Base-by-base conservation (phyloP, 2,329 filamentous ascomycete genomes). In the Coniochaeta ligniaria region DNA sequence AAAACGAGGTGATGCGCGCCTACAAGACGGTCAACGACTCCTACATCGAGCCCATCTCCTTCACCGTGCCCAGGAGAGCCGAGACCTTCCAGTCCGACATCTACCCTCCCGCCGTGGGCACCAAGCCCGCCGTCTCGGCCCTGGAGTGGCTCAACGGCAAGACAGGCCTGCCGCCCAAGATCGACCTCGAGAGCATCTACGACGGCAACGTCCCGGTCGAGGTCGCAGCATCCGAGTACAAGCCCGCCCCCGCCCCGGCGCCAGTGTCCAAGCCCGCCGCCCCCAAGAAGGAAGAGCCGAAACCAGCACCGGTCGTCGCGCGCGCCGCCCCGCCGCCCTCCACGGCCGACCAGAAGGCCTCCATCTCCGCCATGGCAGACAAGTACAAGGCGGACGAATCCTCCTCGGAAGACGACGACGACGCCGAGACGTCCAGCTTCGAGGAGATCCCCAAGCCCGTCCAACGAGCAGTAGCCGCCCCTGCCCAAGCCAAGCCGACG, bases 1-100 rank as follows among this genome's bases (percentile, higher is more conserved):
- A 98, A 66, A 98, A 98, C 73, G 95, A 99, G 74, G 85, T 97
- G 59, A 93, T 96, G 82, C 88, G 93, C 67, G 93, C 90, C 50
- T 99, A 91, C 85, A 99, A 99, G 84, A 98, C 95, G 0, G 91
- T 98, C 74, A 96, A 93, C 75, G 95, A 99, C 73, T 75, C 80
- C 55, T 96, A 96, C 77, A 92, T 99, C 68, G 95, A 99, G 77
- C 95, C 95, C 45, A 90, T 99, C 71, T 96, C 95, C 1, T 99
- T 99, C 78, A 96, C 96, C 60, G 95, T 98, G 1, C 95, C 95
- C 57, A 87, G 95, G 64, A 87, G 95, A 64, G 91, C 95, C 60
- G 92, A 97, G 75, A 92, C 89, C 58, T 97, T 97, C 85, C 94
- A 98, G 77, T 91, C 92, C 63, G 95, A 99, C 72, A 97, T 99